These are phyloP conservation scores for Rhododendron henanense DNA, from an alignment of 148 eudicot genomes.

Conservation along the genomic window DNA sequence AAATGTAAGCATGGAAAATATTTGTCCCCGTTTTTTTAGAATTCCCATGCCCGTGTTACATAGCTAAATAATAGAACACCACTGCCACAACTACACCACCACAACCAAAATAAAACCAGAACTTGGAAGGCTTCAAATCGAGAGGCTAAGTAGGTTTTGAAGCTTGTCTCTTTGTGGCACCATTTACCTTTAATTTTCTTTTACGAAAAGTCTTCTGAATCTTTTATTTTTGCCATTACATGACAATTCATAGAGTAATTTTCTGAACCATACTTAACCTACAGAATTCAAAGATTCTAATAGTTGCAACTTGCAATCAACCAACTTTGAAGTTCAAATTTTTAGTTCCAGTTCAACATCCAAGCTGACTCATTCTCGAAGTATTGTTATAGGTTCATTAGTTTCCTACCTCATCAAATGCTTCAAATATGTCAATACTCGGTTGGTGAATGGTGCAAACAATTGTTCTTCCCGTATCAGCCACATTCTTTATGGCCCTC, in stretches of 20 bases:
- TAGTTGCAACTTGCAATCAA: neutral
- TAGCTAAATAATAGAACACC: neutral
- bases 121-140: neutral
- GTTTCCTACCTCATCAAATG: slow-evolving; percentile 75
- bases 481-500: slow-evolving; percentile 74
- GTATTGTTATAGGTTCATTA: neutral
- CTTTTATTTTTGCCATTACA: neutral
- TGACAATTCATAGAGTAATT: too few species aligned
- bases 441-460: slow-evolving; percentile 94
- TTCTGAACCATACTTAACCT: neutral
- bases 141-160: neutral
- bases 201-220: neutral
- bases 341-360: neutral
- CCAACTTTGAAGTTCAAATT: neutral
- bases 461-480: slow-evolving; percentile 69
- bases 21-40: neutral
- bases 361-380: neutral
- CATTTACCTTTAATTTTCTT: neutral
- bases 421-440: slow-evolving; percentile 86
- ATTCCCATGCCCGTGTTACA: neutral
- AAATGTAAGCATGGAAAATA: neutral
- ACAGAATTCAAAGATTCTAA: neutral
- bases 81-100: neutral
- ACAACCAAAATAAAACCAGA: neutral
- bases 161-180: neutral